Evolutionary conservation across 2,329 filamentous ascomycete species (phyloP), one percentile per base, ranked within the genome.

Genomic region (Diaporthe humulicola): DNA sequence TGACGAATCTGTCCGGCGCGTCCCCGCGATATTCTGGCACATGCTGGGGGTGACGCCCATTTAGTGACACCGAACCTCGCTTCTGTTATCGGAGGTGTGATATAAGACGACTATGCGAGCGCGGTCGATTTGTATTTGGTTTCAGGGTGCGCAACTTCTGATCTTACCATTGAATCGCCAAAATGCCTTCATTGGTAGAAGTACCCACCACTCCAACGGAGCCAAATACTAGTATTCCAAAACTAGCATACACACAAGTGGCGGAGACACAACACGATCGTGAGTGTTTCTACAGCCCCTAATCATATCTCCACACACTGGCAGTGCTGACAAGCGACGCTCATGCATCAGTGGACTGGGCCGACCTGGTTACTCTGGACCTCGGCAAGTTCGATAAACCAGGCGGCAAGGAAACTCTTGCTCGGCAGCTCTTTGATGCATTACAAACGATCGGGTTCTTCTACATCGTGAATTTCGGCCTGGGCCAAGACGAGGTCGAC

Each of bases 391-490:
- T 89, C 77, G 86, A 88, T 38, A 81, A 86, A 45, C 88, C 88
- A 0, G 88, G 87, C 1, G 89, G 89, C 5, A 91, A 90, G 77
- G 83, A 90, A 76, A 82, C 83, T 52, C 82, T 92, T 0, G 88
- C 89, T 1, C 84, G 86, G 61, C 88, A 91, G 76, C 84, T 92
- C 1, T 85, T 88, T 28, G 87, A 91, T 70, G 89, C 89, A 3
- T 87, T 90, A 12, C 83, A 86, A 42, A 82, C 86, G 48, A 84
- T 87, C 54, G 83, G 90, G 0, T 90, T 92, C 83, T 93, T 92
- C 82, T 92, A 92, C 76, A 87, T 92, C 28, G 88, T 88, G 74
- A 91, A 92, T 81, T 92, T 90, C 76, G 90, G 90, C 42, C 85
- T 93, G n/a, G 83, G 82, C 0, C 89, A 92, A 79, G 89, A 91